Evolutionary conservation across 139 green algal genomes (phyloP).

Genomic region (Chlorella ohadii): DNA sequence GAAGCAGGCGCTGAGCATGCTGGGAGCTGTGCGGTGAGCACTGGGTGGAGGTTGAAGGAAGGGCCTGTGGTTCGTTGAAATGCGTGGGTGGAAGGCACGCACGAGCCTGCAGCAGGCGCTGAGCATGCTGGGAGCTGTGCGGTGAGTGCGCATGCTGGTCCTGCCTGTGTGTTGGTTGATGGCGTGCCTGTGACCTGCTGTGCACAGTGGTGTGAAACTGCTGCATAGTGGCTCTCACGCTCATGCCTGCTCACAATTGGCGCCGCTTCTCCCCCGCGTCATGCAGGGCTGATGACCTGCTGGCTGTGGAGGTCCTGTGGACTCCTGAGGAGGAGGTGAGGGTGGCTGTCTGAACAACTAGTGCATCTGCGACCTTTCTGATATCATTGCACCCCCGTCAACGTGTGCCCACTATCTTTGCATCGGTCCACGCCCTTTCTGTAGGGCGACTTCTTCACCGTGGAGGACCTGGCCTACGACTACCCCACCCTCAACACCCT

Average conservation of each 20-base stretch:
- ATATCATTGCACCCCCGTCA: background rate
- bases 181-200: no score
- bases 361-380: no score
- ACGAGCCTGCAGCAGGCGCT: background rate
- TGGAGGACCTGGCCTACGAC: conserved; percentile 86
- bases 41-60: background rate
- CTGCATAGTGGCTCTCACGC: no score
- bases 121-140: background rate
- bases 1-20: background rate
- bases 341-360: background rate
- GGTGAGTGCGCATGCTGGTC: no score
- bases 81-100: background rate
- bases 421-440: background rate
- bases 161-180: no score
- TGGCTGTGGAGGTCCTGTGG: conserved; percentile 98
- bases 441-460: conserved; percentile 79
- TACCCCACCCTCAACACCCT: conserved; percentile 81
- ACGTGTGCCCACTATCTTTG: background rate
- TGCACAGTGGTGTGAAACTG: no score
- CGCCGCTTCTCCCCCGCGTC: no score
- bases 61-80: no score
- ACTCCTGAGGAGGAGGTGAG: conserved; percentile 87
- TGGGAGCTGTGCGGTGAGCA: conserved; percentile 67
- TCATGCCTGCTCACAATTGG: no score
- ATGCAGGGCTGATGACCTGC: conserved; percentile 37